Conservation (phyloP, 2,329 filamentous ascomycete species). For the Scorias spongiosa region DNA sequence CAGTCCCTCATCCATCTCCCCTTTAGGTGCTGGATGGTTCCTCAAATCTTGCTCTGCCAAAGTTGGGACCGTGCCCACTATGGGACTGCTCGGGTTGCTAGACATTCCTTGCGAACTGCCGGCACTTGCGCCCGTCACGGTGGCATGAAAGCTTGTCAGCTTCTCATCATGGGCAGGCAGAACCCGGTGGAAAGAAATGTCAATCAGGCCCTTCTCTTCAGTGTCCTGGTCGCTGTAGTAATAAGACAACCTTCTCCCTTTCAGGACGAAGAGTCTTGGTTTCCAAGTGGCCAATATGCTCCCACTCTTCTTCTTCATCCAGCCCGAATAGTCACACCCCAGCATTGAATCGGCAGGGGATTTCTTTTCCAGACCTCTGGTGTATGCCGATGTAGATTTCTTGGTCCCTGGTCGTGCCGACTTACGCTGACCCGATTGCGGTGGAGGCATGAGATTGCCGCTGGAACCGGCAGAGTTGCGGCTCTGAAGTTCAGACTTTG, state of each 20-base stretch:
- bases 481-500: slow-evolving; percentile 21
- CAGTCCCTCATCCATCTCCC: slow-evolving; percentile 45
- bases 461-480: slow-evolving; percentile 30
- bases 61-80: slow-evolving; percentile 23
- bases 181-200: slow-evolving; percentile 96
- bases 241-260: slow-evolving; percentile 80
- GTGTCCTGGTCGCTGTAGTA: slow-evolving; percentile 90
- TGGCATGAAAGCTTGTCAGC: slow-evolving; percentile 79
- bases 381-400: slow-evolving; percentile 90
- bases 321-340: slow-evolving; percentile 83
- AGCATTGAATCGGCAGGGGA: slow-evolving; percentile 69
- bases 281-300: slow-evolving; percentile 98
- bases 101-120: slow-evolving; percentile 19
- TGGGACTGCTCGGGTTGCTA: slow-evolving; percentile 37
- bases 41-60: slow-evolving; percentile 21
- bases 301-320: slow-evolving; percentile 99
- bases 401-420: slow-evolving; percentile 40
- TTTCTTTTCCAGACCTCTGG: slow-evolving; percentile 68
- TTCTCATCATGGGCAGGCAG: slow-evolving; percentile 84
- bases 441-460: slow-evolving; percentile 19
- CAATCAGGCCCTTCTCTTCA: slow-evolving; percentile 88
- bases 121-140: slow-evolving; percentile 70
- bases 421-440: slow-evolving; percentile 9
- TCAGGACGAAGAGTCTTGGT: slow-evolving; percentile 84
- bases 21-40: slow-evolving; percentile 21